These are phyloP conservation scores for Fragaria nilgerrensis DNA, from an alignment of 306 rosid species.

Conservation along the genomic window DNA sequence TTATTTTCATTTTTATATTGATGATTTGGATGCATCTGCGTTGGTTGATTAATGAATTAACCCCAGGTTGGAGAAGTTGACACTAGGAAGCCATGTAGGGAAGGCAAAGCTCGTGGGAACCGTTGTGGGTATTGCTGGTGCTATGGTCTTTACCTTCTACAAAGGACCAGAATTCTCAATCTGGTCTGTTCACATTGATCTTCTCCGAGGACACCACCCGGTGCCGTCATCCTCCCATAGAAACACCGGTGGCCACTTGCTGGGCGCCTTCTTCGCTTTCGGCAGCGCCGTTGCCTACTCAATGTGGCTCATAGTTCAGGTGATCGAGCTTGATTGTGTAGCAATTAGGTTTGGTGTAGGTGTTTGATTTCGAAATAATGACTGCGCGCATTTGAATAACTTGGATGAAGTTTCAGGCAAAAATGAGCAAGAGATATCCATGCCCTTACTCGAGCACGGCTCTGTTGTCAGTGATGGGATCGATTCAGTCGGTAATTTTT, in stretches of 20 bases:
- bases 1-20: not conserved
- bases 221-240: not conserved
- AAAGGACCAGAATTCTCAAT: constrained; percentile 41
- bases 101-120: constrained; percentile 54
- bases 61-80: constrained; percentile 37
- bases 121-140: constrained; percentile 53
- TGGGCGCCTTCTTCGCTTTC: constrained; percentile 24
- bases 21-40: not conserved
- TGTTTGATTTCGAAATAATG: not conserved
- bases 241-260: not conserved
- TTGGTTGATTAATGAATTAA: not conserved
- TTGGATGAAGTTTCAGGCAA: constrained; percentile 32
- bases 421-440: constrained; percentile 54
- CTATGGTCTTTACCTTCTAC: constrained; percentile 53
- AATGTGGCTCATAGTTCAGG: constrained; percentile 40
- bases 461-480: constrained; percentile 44
- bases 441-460: constrained; percentile 47
- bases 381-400: not conserved
- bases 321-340: not conserved
- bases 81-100: constrained; percentile 35
- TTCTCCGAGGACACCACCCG: constrained; percentile 24
- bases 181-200: constrained; percentile 43
- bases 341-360: no score
- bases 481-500: constrained; percentile 26
- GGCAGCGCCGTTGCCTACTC: constrained; percentile 21